Evolutionary conservation across 2,329 filamentous ascomycete genomes (phyloP).

Genomic region (Exophiala phaeomuriformis): DNA sequence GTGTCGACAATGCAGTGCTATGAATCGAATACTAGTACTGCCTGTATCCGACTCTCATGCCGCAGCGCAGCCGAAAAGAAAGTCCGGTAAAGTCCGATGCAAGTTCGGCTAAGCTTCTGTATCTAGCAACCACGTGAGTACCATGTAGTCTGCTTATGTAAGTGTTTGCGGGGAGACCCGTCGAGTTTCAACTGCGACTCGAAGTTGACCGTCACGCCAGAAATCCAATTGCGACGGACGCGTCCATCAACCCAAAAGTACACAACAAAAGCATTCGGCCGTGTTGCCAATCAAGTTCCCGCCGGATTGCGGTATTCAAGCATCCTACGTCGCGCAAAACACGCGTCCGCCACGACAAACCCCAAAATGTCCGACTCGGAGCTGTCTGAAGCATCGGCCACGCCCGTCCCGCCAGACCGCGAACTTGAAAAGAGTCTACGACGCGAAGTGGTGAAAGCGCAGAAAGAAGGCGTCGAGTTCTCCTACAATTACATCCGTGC

Average conservation of each 20-base stretch:
- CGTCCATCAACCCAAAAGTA: too few species aligned
- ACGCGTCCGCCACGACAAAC: background rate
- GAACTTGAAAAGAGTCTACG: constrained; percentile 36
- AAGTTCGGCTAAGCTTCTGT: background rate
- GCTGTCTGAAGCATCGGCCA: constrained; percentile 25
- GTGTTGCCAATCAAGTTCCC: too few species aligned
- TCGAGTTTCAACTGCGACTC: background rate
- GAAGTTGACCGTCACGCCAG: too few species aligned
- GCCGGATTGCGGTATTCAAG: too few species aligned
- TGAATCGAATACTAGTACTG: background rate
- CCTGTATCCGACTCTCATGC: background rate
- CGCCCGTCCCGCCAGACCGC: constrained; percentile 30
- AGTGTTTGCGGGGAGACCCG: background rate
- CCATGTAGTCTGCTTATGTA: background rate
- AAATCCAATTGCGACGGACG: too few species aligned
- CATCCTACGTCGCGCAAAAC: too few species aligned
- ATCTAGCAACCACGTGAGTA: background rate
- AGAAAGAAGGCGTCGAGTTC: constrained; percentile 43
- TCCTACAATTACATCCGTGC: constrained; percentile 52
- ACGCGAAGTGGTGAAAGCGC: constrained; percentile 31
- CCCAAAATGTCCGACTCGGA: constrained; percentile 30
- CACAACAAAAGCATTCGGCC: too few species aligned
- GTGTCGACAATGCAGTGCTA: background rate
- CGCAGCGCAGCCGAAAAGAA: background rate
- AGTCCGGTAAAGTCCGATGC: background rate